Base-by-base conservation (phyloP, 2,329 filamentous ascomycete species). In the Diaporthe citrichinensis region DNA sequence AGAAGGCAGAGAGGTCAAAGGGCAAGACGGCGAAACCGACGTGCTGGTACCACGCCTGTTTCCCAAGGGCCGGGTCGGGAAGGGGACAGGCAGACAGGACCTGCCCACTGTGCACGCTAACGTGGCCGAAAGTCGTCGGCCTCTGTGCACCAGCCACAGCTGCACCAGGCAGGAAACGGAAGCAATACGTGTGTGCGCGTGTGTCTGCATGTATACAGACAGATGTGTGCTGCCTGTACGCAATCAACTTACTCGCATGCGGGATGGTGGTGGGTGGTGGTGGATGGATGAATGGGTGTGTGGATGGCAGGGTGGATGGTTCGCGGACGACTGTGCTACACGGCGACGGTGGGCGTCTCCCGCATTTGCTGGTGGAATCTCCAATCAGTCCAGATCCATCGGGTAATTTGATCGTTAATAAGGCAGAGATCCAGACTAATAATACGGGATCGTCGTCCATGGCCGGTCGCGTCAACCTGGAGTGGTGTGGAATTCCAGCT, bases 51-150 rank as follows among this genome's bases (percentile, higher is more conserved):
- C 65, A 76, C 51, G 34, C 49, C 39, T 39, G 61, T 61, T 71
- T 36, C 49, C 34, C 10, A 71, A 51, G 55, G 65, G 57, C 62
- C 72, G 72, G 74, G 44, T 76, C 72, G 75, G 68, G 67, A 69
- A 73, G 67, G 72, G 59, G 53, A 55, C 53, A 31, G 53, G 20
- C 53, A 55, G 46, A 39, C 31, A 25, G 31, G n/a, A 10, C 12
- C 31, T 49, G 25, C 8, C 74, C 61, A 69, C 46, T 59, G 46
- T 41, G 65, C 46, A 57, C 28, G 62, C 36, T 55, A 73, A 39
- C n/a, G 49, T 71, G 74, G 57, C 72, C 74, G 67, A 74, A 76
- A 72, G 68, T 67, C 49, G 28, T 74, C 73, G 75, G 72, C 44
- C 57, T 53, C 41, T 46, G 46, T 73, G 71, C 58, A 65, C 36